These are phyloP conservation scores for Ligustrum vulgare DNA, from an alignment of 257 asterid species.

Conservation along the genomic window DNA sequence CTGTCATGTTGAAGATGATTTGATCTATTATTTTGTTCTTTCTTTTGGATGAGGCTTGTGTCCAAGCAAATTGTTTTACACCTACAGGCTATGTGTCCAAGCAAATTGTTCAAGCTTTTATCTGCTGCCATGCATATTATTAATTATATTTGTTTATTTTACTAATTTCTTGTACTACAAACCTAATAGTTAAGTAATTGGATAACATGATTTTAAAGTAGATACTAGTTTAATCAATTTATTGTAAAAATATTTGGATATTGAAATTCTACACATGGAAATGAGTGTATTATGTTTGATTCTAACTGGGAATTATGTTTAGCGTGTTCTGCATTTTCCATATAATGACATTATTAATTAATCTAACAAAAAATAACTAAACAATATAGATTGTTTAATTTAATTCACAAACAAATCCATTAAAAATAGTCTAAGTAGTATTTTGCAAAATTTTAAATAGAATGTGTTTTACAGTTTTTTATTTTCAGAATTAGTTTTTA, in stretches of 20 bases:
- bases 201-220: background rate
- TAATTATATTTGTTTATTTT: background rate
- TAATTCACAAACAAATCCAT: no score
- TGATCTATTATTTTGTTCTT: conserved; percentile 1
- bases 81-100: conserved; percentile 64
- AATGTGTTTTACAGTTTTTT: no score
- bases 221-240: background rate
- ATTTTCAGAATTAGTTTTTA: no score
- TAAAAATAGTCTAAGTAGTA: no score
- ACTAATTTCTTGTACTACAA: background rate
- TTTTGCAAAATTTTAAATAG: no score
- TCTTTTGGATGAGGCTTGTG: conserved; percentile 7
- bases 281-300: background rate
- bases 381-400: no score
- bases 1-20: background rate
- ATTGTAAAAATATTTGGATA: background rate
- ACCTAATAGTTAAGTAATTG: background rate
- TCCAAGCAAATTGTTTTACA: conserved; percentile 17
- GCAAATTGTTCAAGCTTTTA: conserved; percentile 28
- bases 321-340: background rate
- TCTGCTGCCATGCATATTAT: conserved; percentile 7
- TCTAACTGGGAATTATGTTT: background rate
- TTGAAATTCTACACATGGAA: background rate
- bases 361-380: no score
- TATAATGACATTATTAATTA: no score